Percentiles rank a stretch among this genome's conserved stretches.
These are phyloP conservation scores for Calamus simplicifolius DNA, from an alignment of 176 grass and related monocot species.

Conservation along the genomic window DNA sequence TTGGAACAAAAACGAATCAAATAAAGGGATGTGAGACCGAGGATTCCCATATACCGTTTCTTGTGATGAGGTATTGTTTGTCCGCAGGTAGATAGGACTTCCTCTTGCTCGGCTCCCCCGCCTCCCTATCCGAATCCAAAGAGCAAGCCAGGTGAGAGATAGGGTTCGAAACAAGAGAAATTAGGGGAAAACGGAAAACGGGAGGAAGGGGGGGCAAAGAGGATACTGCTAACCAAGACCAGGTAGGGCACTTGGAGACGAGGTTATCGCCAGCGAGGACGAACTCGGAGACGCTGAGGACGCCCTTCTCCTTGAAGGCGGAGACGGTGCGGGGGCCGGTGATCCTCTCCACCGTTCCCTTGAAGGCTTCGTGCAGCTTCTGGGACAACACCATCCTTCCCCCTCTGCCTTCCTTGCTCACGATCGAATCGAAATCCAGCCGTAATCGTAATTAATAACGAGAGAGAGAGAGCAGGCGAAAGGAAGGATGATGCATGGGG, in stretches of 20 bases:
- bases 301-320: constrained; percentile 91
- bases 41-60: constrained; percentile 58
- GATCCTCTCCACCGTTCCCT: constrained; percentile 76
- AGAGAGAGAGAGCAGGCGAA: too few relatives aligned
- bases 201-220: too few relatives aligned
- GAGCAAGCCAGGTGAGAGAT: constrained; percentile 2
- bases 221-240: constrained; percentile 63
- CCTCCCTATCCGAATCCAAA: constrained; percentile 52
- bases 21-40: neutral
- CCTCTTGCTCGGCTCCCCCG: constrained; percentile 75
- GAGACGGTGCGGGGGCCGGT: constrained; percentile 69
- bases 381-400: constrained; percentile 52
- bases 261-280: constrained; percentile 92
- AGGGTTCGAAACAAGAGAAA: neutral
- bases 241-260: constrained; percentile 95
- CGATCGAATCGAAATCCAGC: too few relatives aligned
- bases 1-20: too few relatives aligned
- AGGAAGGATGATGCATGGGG: too few relatives aligned
- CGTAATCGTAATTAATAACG: too few relatives aligned
- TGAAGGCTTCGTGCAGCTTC: constrained; percentile 67
- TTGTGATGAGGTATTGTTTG: constrained; percentile 85
- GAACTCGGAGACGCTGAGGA: constrained; percentile 89
- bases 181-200: neutral
- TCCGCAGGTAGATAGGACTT: constrained; percentile 65
- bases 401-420: neutral